Evolutionary conservation across 2,329 filamentous ascomycete species (phyloP).

Genomic region (Colletotrichum sp.): DNA sequence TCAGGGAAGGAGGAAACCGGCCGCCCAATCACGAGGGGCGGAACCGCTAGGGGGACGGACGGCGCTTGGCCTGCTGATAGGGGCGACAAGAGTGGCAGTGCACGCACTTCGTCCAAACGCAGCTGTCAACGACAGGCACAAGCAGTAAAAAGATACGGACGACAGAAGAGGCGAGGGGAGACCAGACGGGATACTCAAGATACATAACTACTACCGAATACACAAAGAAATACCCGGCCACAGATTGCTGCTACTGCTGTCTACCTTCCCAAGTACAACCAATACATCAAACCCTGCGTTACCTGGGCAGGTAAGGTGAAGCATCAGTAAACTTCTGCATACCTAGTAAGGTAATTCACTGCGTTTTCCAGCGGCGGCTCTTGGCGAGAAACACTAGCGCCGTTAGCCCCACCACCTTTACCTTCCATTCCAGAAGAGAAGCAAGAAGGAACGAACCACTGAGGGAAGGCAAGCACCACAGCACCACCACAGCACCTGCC

Average conservation of each 20-base stretch:
- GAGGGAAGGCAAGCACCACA: background rate
- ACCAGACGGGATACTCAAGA: background rate
- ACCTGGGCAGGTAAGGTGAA: background rate
- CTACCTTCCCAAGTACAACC: background rate
- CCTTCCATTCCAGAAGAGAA: constrained; percentile 19
- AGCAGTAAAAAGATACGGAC: background rate
- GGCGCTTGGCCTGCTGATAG: constrained; percentile 1
- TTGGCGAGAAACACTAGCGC: constrained; percentile 10
- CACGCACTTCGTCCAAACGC: constrained; percentile 8
- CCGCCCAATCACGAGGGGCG: constrained; percentile 1
- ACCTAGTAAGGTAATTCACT: background rate
- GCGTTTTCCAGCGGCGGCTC: constrained; percentile 4
- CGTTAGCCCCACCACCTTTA: background rate
- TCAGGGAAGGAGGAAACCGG: constrained; percentile 2
- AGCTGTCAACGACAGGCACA: background rate
- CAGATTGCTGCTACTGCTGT: background rate
- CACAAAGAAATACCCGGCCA: background rate
- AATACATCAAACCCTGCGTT: background rate
- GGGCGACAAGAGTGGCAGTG: constrained; percentile 3
- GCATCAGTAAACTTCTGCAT: background rate
- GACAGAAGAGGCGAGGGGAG: background rate
- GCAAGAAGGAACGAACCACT: constrained; percentile 14
- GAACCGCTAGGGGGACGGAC: background rate
- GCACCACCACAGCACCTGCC: background rate
- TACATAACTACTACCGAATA: background rate